Evolutionary conservation across 2,329 filamentous ascomycete genomes (phyloP), one percentile per base, ranked within the genome.

Genomic region (Penicillium crustosum): DNA sequence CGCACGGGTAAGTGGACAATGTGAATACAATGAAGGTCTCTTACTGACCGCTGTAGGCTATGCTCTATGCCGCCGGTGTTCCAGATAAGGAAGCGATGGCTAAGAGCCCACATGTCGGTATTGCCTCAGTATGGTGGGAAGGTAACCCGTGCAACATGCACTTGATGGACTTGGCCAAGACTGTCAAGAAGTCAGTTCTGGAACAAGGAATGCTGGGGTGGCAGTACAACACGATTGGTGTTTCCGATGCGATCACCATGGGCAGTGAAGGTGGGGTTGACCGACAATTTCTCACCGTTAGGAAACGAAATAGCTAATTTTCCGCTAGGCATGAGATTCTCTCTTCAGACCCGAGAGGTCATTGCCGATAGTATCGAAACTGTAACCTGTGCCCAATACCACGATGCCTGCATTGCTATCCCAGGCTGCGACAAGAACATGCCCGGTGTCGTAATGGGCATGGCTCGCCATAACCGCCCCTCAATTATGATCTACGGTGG

Each of bases 391-490:
- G 93, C 90, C 6, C 93, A 97, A 73, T 89, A 89, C 66, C 91
- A 97, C 75, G 93, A 97, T 73, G 93, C 92, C 58, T 95, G 93
- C 74, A 93, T 97, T 73, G 87, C 90, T 31, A 93, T 97, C 66
- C 92, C 93, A 0, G 93, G 93, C 12, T 97, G 93, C 74, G 93
- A 97, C 79, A 97, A 97, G 84, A 97, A 97, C 75, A 97, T 97
- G 93, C 93, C 93, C 0, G 93, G 93, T 62, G 89, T 90, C 17
- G 82, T 94, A 62, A 96, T 96, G 88, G 92, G 90, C 0, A 92
- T 94, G 70, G 91, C 90, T 15, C 85, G 93, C 57, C 91, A 95
- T 77, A 97, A 97, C 76, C 85, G 93, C 10, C 93, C 93, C 4
- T 94, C 91, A 48, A 81, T 97, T 71, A 96, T 97, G 92, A 89